Evolutionary conservation across 2,329 filamentous ascomycete species (phyloP), one percentile per base, ranked within the genome.

Genomic region (Rhynchosporium agropyri): DNA sequence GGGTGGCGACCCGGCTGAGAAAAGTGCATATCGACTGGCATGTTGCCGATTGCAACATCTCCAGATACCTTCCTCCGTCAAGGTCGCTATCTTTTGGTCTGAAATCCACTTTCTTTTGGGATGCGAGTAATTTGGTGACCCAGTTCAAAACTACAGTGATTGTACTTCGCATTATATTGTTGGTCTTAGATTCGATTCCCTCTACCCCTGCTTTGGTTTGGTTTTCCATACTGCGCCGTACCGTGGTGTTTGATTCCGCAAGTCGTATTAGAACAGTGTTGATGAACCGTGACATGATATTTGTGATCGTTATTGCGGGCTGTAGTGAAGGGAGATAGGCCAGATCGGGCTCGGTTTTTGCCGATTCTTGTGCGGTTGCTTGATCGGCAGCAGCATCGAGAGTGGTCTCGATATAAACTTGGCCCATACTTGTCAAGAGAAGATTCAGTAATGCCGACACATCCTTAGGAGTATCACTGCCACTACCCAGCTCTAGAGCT

Each of bases 271-370:
- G 86, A 15, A 98, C 91, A 3, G 92, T 93, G 63, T 89, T 88
- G 69, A 96, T 93, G 71, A 95, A 97, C 66, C 92, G 91, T 70
- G 94, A 89, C 86, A 98, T 96, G 70, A 99, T 85, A 74, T 94
- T 93, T 8, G 95, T 89, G 67, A 97, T 94, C 60, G 88, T 93
- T 60, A 97, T 91, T 8, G 92, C 90, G 2, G 90, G 87, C 40
- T 90, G 89, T 43, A 98, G 83, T 9, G 87, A 86, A 6, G 88
- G 85, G 45, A 99, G 83, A 75, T 96, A 97, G 2, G 84, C 83
- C 57, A 98, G 83, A 75, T 99, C 94, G 0, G 95, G 95, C 73
- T 97, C 94, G 13, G 82, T 84, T 76, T 94, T 97, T 58, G 83
- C 79, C 69, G 83, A 87, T 75, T 98, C 94, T 72, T 95, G 89